Evolutionary conservation across 345 rosid species (phyloP).

Genomic region (Pistacia atlantica): DNA sequence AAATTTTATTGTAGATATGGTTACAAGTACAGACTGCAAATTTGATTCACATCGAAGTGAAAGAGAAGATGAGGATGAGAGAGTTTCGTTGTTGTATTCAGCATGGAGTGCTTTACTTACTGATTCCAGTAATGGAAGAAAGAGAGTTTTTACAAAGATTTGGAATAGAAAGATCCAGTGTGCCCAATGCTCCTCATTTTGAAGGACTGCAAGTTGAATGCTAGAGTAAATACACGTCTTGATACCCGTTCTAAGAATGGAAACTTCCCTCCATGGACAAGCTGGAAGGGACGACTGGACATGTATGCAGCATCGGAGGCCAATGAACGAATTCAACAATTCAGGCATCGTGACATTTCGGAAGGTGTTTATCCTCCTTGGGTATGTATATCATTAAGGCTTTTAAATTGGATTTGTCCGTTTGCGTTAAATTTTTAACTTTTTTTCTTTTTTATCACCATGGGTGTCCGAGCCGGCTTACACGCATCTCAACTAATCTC

Average conservation of each 20-base stretch:
- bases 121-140: conserved; percentile 33
- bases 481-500: too few relatives aligned
- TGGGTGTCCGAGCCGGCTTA: too few relatives aligned
- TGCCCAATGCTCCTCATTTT: conserved; percentile 79
- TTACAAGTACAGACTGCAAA: conserved; percentile 35
- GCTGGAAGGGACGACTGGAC: conserved; percentile 64
- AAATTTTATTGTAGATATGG: conserved; percentile 32
- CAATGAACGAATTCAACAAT: conserved; percentile 34
- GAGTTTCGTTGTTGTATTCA: conserved; percentile 49
- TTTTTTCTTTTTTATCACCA: too few relatives aligned
- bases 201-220: conserved; percentile 64
- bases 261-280: conserved; percentile 74
- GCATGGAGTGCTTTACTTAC: conserved; percentile 66
- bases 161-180: conserved; percentile 35
- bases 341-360: conserved; percentile 35
- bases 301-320: conserved; percentile 34
- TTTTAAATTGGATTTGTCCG: too few relatives aligned
- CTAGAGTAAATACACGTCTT: conserved; percentile 39
- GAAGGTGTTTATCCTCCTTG: conserved; percentile 79
- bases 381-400: conserved; percentile 40
- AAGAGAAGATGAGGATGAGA: conserved; percentile 34
- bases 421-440: too few relatives aligned
- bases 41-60: conserved; percentile 18
- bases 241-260: conserved; percentile 36
- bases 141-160: conserved; percentile 32